These are phyloP conservation scores for Citeromyces siamensis DNA, from an alignment of 1,139 yeast species.

Conservation along the genomic window DNA sequence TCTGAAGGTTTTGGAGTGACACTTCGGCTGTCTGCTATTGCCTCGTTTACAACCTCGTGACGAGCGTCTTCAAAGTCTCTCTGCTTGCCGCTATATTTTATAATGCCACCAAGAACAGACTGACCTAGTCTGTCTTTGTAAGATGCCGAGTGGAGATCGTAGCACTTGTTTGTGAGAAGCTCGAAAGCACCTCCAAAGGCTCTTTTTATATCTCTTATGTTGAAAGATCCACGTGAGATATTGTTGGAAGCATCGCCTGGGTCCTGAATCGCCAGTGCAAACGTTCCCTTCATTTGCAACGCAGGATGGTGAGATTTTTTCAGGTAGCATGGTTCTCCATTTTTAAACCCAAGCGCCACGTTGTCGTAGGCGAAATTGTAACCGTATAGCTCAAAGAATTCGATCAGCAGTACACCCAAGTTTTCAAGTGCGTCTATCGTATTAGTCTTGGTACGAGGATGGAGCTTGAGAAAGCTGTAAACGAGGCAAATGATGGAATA, in stretches of 20 bases:
- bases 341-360: slow-evolving; percentile 54
- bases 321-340: slow-evolving; percentile 40
- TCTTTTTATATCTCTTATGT: slow-evolving; percentile 67
- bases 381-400: slow-evolving; percentile 93
- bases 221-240: slow-evolving; percentile 78
- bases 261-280: slow-evolving; percentile 74
- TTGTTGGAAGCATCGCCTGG: slow-evolving; percentile 80
- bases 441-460: slow-evolving; percentile 63
- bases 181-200: slow-evolving; percentile 93
- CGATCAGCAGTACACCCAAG: slow-evolving; percentile 79
- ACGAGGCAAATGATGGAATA: slow-evolving; percentile 84
- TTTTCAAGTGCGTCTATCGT: slow-evolving; percentile 63
- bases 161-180: slow-evolving; percentile 61
- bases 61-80: slow-evolving; percentile 79
- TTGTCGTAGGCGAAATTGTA: slow-evolving; percentile 80
- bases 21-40: slow-evolving; percentile 19
- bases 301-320: slow-evolving; percentile 42
- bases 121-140: slow-evolving; percentile 60
- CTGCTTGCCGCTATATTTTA: slow-evolving; percentile 61
- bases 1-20: slow-evolving; percentile 8
- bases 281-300: slow-evolving; percentile 44
- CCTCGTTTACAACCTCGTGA: slow-evolving; percentile 47
- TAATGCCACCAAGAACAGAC: slow-evolving; percentile 72
- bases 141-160: slow-evolving; percentile 40
- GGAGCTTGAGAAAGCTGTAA: slow-evolving; percentile 68